Conservation (phyloP, 768 basidiomycete genomes). For the Albatrellus ellisii region DNA sequence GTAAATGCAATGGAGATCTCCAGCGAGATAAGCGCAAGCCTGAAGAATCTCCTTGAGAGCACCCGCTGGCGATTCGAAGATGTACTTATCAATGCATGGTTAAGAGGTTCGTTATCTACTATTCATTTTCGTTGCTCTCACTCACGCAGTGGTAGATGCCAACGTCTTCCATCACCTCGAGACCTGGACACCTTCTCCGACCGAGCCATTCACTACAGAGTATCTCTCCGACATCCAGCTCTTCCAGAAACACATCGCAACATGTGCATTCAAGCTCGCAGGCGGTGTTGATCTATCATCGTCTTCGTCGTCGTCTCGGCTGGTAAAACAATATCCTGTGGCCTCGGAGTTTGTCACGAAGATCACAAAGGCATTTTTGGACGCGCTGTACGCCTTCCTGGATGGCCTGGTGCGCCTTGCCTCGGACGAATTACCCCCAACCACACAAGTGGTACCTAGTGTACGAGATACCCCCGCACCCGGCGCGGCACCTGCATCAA, state of each 20-base stretch:
- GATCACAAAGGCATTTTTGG: slow-evolving; percentile 77
- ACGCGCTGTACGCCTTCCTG: slow-evolving; percentile 72
- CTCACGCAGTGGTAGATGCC: slow-evolving; percentile 43
- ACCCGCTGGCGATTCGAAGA: slow-evolving; percentile 84
- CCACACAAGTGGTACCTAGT: slow-evolving; percentile 23
- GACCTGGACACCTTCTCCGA: slow-evolving; percentile 60
- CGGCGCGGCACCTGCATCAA: slow-evolving; percentile 21
- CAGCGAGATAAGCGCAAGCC: slow-evolving; percentile 48
- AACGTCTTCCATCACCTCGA: slow-evolving; percentile 75
- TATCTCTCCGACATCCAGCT: slow-evolving; percentile 68
- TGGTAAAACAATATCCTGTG: slow-evolving; percentile 46
- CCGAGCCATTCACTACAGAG: slow-evolving; percentile 52
- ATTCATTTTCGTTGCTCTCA: not conserved
- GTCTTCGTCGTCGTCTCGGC: slow-evolving; percentile 31
- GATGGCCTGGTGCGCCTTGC: slow-evolving; percentile 79
- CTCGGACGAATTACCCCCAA: slow-evolving; percentile 48
- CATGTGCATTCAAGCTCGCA: slow-evolving; percentile 67
- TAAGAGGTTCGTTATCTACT: slow-evolving; percentile 47
- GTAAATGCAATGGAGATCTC: slow-evolving; percentile 69
- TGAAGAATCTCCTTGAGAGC: slow-evolving; percentile 69
- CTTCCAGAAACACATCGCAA: slow-evolving; percentile 71
- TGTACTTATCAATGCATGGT: slow-evolving; percentile 65
- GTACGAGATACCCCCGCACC: slow-evolving; percentile 20
- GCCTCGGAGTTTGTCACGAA: slow-evolving; percentile 53
- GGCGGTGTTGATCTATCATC: slow-evolving; percentile 52